These are phyloP conservation scores for Aphanomyces astaci DNA, from an alignment of 352 stramenopile species.

Conservation along the genomic window DNA sequence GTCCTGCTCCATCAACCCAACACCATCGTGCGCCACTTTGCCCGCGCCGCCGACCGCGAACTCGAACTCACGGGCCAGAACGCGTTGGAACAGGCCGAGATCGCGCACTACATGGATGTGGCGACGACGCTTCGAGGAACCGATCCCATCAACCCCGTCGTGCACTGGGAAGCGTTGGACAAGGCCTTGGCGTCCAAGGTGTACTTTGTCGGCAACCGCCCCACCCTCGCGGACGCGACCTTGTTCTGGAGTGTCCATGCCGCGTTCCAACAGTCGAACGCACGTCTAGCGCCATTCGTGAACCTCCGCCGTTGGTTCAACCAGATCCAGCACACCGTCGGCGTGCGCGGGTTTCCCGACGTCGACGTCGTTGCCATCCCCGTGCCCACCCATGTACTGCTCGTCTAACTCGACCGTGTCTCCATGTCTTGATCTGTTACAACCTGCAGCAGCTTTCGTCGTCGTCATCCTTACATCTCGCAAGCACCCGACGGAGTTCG, in stretches of 20 bases:
- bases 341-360: conserved; percentile 71
- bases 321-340: conserved; percentile 77
- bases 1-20: conserved; percentile 64
- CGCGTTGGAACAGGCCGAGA: conserved; percentile 58
- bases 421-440: not conserved
- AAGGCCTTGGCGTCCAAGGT: conserved; percentile 43
- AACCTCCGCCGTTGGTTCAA: conserved; percentile 80
- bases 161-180: conserved; percentile 54
- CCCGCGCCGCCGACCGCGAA: conserved; percentile 62
- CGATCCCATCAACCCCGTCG: conserved; percentile 32
- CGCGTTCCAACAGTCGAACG: conserved; percentile 34
- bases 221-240: conserved; percentile 68
- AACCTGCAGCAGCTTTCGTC: not conserved
- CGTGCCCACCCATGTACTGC: conserved; percentile 3
- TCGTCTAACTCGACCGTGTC: conserved; percentile 1
- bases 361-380: conserved; percentile 54
- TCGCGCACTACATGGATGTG: conserved; percentile 74
- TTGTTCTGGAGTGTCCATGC: conserved; percentile 60
- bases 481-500: not conserved
- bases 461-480: not conserved
- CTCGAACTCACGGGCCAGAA: conserved; percentile 48
- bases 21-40: conserved; percentile 71
- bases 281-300: conserved; percentile 36
- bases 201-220: conserved; percentile 58
- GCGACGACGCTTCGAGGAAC: conserved; percentile 36